phyloP scores from a whole-genome alignment of 371 early-diverging fungal species.

The Mortierella sp. region DNA sequence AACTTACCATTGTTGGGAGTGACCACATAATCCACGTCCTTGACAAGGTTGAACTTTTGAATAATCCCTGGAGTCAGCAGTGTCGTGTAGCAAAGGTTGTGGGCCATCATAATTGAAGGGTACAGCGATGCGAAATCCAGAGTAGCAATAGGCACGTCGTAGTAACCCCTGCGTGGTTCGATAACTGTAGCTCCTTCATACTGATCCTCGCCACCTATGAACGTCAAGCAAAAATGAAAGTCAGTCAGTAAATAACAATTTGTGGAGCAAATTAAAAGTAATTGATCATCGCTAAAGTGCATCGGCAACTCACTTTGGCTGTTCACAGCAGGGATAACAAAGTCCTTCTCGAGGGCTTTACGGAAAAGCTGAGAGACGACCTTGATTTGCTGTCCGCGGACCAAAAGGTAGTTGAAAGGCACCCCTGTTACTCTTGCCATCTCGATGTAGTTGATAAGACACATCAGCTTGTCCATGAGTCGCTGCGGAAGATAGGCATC shows the following conservation, averaged over 20 bases:
- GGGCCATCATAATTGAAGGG: constrained; percentile 99
- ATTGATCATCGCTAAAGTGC: no score
- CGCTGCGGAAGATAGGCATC: constrained; percentile 99
- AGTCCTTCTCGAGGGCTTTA: constrained; percentile 86
- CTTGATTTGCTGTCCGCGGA: constrained; percentile 98
- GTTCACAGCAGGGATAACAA: constrained; percentile 94
- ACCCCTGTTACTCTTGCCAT: constrained; percentile 99
- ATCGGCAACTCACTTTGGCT: constrained; percentile 66
- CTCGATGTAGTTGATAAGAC: constrained; percentile 98
- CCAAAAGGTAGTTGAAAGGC: constrained; percentile 96
- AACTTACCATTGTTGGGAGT: constrained; percentile 89
- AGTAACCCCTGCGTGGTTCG: constrained; percentile 98
- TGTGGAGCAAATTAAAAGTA: neutral
- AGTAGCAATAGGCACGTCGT: constrained; percentile 97
- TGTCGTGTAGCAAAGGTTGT: constrained; percentile 99
- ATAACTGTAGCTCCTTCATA: constrained; percentile 99
- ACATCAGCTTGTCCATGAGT: constrained; percentile 98
- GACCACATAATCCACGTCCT: constrained; percentile 86
- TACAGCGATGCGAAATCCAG: constrained; percentile 99
- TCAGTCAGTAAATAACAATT: neutral
- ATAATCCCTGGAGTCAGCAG: constrained; percentile 75
- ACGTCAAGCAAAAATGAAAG: neutral
- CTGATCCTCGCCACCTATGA: constrained; percentile 81
- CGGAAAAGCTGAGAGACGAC: constrained; percentile 98
- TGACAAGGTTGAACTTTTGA: constrained; percentile 74